Percentiles rank a stretch among this genome's conserved stretches.
These are phyloP conservation scores for Boletus semigastroideus DNA, from an alignment of 1,284 basidiomycete genomes.

Conservation along the genomic window DNA sequence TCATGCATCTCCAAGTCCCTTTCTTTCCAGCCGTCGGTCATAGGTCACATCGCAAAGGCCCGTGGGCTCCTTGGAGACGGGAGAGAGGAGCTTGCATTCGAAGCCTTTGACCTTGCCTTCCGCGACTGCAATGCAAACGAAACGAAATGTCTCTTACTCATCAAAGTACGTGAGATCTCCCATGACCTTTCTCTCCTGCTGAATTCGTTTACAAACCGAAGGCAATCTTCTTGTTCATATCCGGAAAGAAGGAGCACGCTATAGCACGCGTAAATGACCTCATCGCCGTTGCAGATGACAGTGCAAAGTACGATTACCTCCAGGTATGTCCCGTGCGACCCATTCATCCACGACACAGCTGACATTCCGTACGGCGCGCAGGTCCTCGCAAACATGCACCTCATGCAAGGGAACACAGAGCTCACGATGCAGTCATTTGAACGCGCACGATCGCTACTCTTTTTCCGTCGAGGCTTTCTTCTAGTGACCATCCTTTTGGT, in stretches of 20 bases:
- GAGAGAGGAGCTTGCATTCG: constrained; percentile 1
- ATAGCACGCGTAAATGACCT: constrained; percentile 11
- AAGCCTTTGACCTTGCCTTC: constrained; percentile 10
- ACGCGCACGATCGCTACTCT: neutral
- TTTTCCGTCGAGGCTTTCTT: neutral
- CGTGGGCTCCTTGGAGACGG: neutral
- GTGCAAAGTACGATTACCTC: neutral
- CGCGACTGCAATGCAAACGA: constrained; percentile 1
- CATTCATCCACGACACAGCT: too few relatives aligned
- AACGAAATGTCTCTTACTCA: constrained; percentile 10
- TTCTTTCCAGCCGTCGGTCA: neutral
- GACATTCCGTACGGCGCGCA: neutral
- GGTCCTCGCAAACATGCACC: neutral
- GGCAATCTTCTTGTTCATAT: constrained; percentile 12
- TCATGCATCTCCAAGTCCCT: constrained; percentile 6
- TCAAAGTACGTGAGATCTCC: constrained; percentile 4
- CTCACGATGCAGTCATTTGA: neutral
- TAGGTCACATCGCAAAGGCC: constrained; percentile 11
- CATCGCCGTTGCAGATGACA: neutral
- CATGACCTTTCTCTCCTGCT: neutral
- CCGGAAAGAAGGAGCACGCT: constrained; percentile 11
- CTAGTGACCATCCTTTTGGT: neutral
- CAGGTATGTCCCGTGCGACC: neutral
- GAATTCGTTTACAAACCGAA: neutral
- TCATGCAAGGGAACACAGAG: neutral